Base-by-base conservation (phyloP, 1,284 basidiomycete genomes). In the Phellopilus nigrolimitatus region DNA sequence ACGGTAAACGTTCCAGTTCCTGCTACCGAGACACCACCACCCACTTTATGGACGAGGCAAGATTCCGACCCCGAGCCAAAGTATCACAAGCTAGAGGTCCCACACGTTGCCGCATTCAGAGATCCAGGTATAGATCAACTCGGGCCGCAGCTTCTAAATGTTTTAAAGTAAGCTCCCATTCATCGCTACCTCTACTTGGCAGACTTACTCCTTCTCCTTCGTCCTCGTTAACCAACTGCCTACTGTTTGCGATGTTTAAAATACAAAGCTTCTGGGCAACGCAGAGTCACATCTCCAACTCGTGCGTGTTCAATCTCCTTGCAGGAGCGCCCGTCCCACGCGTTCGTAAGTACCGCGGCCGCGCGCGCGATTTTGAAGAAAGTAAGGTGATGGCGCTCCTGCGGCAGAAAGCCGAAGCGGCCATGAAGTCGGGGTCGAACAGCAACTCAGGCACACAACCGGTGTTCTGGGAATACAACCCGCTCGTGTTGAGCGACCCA, bases 401-500 rank as follows among this genome's bases (percentile, higher is more conserved):
- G 15, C 4, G 27, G 27, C 6, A 21, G n/a, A 7, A 17, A 37
- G 24, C 21, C 36, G 31, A 39, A 4, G 27, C 40, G 22, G 27
- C 24, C 17, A 7, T 22, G 17, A 2, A 41, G 21, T 24, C 30
- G 12, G 19, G 13, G 4, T 6, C 3, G 5, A 25, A 27, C 7
- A 30, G 15, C 19, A 34, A 21, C 1, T 33, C 39, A 7, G 10
- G 24, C 5, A 22, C 22, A 10, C 53, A 56, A 17, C 51, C 54
- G 6, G 28, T 33, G 7, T 27, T 42, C 21, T 59, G 53, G 54
- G 38, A 42, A n/a, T 38, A 40, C 33, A 47, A 57, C 8, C 47
- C 47, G 10, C 38, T 59, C 9, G 54, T 57, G 13, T 19, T 56
- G 9, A 33, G 22, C 5, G 56, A 59, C 52, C 58, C 56, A 4